Evolutionary conservation across 441 rosid genomes (phyloP).

Genomic region (Gossypium lobatum): DNA sequence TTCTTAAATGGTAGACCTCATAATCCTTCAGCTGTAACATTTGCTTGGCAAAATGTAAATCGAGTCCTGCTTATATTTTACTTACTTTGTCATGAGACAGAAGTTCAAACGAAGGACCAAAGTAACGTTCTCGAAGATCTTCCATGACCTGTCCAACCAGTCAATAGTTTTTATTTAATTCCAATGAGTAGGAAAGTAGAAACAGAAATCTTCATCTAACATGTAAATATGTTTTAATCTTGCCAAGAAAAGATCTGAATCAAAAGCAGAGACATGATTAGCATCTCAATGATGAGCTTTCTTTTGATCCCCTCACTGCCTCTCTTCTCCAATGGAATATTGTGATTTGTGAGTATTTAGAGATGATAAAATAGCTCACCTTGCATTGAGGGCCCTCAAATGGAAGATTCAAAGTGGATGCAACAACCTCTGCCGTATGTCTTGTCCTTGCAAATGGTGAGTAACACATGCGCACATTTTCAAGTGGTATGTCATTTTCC

Average conservation of each 20-base stretch:
- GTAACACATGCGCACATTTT: conserved; percentile 71
- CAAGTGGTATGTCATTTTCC: conserved; percentile 43
- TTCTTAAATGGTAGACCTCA: neutral
- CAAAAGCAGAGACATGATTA: neutral
- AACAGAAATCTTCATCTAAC: neutral
- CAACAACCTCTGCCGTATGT: conserved; percentile 72
- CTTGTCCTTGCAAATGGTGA: conserved; percentile 86
- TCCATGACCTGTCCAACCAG: conserved; percentile 49
- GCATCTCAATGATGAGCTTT: neutral
- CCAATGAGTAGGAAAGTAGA: neutral
- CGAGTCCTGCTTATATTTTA: neutral
- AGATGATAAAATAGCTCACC: conserved; percentile 30
- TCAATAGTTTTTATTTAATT: conserved; percentile 4
- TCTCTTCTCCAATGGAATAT: neutral
- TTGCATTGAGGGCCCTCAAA: conserved; percentile 75
- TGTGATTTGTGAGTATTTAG: neutral
- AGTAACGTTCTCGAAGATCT: conserved; percentile 83
- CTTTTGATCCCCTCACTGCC: neutral
- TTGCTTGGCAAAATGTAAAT: neutral
- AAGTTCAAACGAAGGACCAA: conserved; percentile 83
- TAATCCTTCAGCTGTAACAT: neutral
- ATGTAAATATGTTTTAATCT: neutral
- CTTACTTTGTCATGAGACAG: conserved; percentile 76
- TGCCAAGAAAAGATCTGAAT: neutral
- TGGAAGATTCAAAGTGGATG: conserved; percentile 58